These are phyloP conservation scores for Apiospora pterosperma DNA, from an alignment of 2,329 filamentous ascomycete species.

Conservation along the genomic window DNA sequence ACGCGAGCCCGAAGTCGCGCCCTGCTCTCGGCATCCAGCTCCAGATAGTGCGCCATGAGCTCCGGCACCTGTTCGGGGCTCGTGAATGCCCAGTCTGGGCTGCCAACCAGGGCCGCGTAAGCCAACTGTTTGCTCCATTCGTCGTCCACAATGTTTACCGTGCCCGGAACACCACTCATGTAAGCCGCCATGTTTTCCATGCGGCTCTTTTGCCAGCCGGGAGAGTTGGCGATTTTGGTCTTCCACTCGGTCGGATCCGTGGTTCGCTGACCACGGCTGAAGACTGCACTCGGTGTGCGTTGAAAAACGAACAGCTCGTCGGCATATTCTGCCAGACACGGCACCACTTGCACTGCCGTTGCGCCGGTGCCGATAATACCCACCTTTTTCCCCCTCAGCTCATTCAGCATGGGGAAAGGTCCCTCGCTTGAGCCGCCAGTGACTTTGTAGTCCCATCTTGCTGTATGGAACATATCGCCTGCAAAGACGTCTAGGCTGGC, in stretches of 20 bases:
- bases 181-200: too few species aligned
- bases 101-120: conserved; percentile 22
- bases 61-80: background rate
- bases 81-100: too few species aligned
- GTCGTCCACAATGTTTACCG: too few species aligned
- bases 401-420: conserved; percentile 31
- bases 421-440: conserved; percentile 38
- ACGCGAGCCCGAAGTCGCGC: conserved; percentile 34
- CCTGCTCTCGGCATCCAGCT: conserved; percentile 32
- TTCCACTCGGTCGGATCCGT: too few species aligned
- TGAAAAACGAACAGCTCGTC: conserved; percentile 53
- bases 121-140: conserved; percentile 30
- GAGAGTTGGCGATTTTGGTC: too few species aligned
- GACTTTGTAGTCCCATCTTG: conserved; percentile 40
- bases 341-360: conserved; percentile 43
- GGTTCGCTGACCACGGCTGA: background rate
- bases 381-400: conserved; percentile 39
- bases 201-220: too few species aligned
- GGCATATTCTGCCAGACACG: conserved; percentile 42
- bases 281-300: conserved; percentile 44
- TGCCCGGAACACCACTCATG: too few species aligned
- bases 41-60: conserved; percentile 11
- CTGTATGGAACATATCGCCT: conserved; percentile 41
- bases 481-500: conserved; percentile 27
- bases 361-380: conserved; percentile 50